A percentile compares a stretch with the other conserved stretches of the same genome.
Conservation (phyloP, 495 filamentous ascomycete species). For the Tirmania nivea region DNA sequence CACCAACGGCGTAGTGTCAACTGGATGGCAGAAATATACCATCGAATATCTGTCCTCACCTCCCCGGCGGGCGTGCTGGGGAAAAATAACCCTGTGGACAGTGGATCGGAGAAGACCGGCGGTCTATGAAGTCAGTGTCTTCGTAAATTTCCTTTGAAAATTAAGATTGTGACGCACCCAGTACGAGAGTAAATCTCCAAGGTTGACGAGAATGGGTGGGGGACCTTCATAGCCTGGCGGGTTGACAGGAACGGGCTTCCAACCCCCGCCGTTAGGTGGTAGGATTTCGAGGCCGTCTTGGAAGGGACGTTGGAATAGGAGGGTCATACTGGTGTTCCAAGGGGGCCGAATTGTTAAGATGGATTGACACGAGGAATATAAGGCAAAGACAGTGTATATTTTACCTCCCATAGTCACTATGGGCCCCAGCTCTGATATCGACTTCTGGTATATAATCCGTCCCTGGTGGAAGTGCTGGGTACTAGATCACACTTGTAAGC, state of each 20-base stretch:
- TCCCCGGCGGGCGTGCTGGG: constrained; percentile 22
- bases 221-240: constrained; percentile 19
- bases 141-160: not conserved
- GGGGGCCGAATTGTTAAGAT: too few species aligned
- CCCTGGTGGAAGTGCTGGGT: constrained; percentile 33
- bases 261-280: constrained; percentile 29
- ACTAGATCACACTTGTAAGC: constrained; percentile 24
- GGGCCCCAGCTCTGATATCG: constrained; percentile 43
- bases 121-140: constrained; percentile 28
- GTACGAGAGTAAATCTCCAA: constrained; percentile 72
- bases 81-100: constrained; percentile 74
- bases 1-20: constrained; percentile 43
- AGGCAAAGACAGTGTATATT: constrained; percentile 9
- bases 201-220: constrained; percentile 60
- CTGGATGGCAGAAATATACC: constrained; percentile 80
- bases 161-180: constrained; percentile 24
- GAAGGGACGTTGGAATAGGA: constrained; percentile 56
- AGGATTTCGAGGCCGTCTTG: constrained; percentile 78
- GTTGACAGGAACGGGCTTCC: constrained; percentile 41
- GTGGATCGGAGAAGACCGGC: constrained; percentile 63
- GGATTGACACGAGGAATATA: not conserved
- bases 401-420: constrained; percentile 39
- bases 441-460: constrained; percentile 27
- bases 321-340: constrained; percentile 27
- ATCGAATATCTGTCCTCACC: constrained; percentile 65